phyloP scores from a whole-genome alignment of 345 rosid species.

The Cochlearia excelsa region DNA sequence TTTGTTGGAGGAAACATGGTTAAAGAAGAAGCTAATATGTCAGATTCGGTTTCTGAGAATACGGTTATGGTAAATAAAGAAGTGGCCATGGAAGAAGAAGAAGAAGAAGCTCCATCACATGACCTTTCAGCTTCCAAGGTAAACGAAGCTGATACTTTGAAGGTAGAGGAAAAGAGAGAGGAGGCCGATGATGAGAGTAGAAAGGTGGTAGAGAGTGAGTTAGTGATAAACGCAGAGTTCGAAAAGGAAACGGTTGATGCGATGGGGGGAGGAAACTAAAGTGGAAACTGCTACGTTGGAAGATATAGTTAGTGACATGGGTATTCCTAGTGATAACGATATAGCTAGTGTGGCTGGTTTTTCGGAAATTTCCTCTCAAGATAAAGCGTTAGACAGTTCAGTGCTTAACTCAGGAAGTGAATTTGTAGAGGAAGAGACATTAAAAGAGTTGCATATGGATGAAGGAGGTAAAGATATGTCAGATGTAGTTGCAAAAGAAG shows the following conservation, averaged over 20 bases:
- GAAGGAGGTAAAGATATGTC: constrained; percentile 21
- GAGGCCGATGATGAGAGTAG: constrained; percentile 20
- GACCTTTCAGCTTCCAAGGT: constrained; percentile 11
- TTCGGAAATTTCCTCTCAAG: constrained; percentile 25
- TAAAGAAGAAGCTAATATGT: too few relatives aligned
- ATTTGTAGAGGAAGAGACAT: constrained; percentile 13
- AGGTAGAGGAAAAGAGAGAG: constrained; percentile 10
- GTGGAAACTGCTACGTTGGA: constrained; percentile 26
- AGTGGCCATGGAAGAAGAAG: constrained; percentile 26
- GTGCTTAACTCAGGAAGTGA: constrained; percentile 17
- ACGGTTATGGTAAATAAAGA: constrained; percentile 16
- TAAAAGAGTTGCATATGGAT: constrained; percentile 18
- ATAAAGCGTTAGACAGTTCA: constrained; percentile 18
- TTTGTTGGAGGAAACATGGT: constrained; percentile 3
- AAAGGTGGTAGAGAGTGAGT: constrained; percentile 16
- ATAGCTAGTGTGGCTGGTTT: constrained; percentile 32
- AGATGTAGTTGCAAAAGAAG: constrained; percentile 24
- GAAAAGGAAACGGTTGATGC: constrained; percentile 11
- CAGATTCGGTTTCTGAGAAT: constrained; percentile 17
- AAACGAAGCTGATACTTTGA: constrained; percentile 7
- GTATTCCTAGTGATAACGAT: constrained; percentile 27
- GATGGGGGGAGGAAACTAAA: constrained; percentile 28
- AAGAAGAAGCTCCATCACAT: constrained; percentile 17
- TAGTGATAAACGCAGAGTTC: constrained; percentile 16
- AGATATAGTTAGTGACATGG: constrained; percentile 29